These are phyloP conservation scores for Ogataea pignaliae DNA, from an alignment of 805 yeast species.

Conservation along the genomic window DNA sequence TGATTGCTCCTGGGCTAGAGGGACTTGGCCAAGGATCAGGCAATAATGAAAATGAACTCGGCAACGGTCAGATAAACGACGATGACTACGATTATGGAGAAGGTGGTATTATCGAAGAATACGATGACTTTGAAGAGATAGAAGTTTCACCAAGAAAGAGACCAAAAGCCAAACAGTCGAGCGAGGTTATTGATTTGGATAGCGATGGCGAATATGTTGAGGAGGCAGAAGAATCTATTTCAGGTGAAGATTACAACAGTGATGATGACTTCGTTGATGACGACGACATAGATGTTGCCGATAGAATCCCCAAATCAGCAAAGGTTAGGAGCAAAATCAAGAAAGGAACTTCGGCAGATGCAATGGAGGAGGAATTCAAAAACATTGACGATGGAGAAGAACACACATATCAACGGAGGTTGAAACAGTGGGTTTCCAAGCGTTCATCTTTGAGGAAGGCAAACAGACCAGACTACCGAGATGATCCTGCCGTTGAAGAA, in stretches of 20 bases:
- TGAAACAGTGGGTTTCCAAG: conserved; percentile 53
- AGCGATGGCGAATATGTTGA: conserved; percentile 21
- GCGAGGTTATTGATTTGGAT: conserved; percentile 1
- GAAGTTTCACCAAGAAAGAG: conserved; percentile 1
- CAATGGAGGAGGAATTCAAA: conserved; percentile 31
- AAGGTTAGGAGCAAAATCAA: not conserved
- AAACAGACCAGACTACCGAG: conserved; percentile 24
- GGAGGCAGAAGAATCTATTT: conserved; percentile 18
- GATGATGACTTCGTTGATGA: conserved; percentile 5
- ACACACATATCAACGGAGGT: conserved; percentile 50
- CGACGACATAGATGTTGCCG: conserved; percentile 10
- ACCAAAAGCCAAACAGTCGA: not conserved
- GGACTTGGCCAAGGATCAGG: conserved; percentile 10
- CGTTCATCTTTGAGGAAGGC: conserved; percentile 42
- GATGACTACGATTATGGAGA: conserved; percentile 5
- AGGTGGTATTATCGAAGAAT: conserved; percentile 5
- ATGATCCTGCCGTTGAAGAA: conserved; percentile 40
- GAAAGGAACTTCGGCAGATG: not conserved
- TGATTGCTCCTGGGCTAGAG: conserved; percentile 48
- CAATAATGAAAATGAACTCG: conserved; percentile 24
- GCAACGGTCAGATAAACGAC: conserved; percentile 4
- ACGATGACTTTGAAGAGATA: not conserved
- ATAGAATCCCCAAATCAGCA: not conserved
- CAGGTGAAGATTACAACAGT: conserved; percentile 10
- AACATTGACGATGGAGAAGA: conserved; percentile 84